These are phyloP conservation scores for Talaromyces piceae DNA, from an alignment of 2,329 filamentous ascomycete species.

Conservation along the genomic window DNA sequence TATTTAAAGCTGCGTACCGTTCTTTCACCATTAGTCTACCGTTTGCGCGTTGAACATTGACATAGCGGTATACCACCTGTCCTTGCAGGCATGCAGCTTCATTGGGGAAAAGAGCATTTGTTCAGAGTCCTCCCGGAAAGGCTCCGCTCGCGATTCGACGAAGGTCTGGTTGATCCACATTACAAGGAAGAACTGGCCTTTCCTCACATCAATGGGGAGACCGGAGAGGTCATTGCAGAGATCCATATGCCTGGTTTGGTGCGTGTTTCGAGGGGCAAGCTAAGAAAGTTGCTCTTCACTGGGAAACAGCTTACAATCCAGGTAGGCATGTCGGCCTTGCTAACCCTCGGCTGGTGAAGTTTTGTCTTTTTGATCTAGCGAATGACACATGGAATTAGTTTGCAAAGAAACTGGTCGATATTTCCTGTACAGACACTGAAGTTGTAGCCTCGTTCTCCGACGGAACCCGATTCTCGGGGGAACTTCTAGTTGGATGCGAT, in stretches of 20 bases:
- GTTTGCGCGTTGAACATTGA: too few relatives aligned
- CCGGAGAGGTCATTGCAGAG: slow-evolving; percentile 2
- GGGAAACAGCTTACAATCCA: slow-evolving; percentile 1
- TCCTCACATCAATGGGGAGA: slow-evolving; percentile 7
- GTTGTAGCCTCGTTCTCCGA: slow-evolving; percentile 1
- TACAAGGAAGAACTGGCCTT: not conserved
- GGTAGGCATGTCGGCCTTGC: not conserved
- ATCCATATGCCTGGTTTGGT: slow-evolving; percentile 3
- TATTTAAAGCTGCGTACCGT: too few relatives aligned
- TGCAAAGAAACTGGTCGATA: not conserved
- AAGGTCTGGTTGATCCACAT: slow-evolving; percentile 3
- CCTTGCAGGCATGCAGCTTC: slow-evolving; percentile 6
- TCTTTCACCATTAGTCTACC: too few relatives aligned
- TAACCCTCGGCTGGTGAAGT: not conserved
- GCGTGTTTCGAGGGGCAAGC: slow-evolving; percentile 4
- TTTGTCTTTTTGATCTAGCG: not conserved
- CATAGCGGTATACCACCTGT: too few relatives aligned
- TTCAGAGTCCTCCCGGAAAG: slow-evolving; percentile 1
- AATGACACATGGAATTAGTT: not conserved
- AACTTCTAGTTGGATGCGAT: slow-evolving; percentile 4
- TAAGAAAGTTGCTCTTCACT: not conserved
- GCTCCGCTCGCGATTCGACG: not conserved
- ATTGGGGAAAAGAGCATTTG: slow-evolving; percentile 7
- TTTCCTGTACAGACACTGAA: not conserved
- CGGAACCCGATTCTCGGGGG: not conserved